Evolutionary conservation across 2,329 filamentous ascomycete genomes (phyloP).

Genomic region (Setomelanomma holmii): DNA sequence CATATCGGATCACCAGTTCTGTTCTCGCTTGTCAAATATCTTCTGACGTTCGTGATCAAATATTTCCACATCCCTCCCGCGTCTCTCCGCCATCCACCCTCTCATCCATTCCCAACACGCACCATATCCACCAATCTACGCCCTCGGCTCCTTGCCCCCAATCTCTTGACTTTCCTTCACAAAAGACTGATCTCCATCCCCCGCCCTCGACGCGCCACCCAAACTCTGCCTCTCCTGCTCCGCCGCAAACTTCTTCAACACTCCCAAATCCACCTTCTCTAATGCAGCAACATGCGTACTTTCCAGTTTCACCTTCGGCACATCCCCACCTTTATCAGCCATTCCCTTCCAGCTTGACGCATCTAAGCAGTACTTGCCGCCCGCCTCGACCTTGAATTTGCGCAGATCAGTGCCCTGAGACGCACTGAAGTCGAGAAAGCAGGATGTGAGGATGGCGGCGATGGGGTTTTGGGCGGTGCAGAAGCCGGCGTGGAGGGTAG

Average conservation of each 20-base stretch:
- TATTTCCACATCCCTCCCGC: too few species aligned
- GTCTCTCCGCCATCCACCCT: not conserved
- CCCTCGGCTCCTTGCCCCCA: constrained; percentile 35
- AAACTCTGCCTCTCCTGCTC: constrained; percentile 36
- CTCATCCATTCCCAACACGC: not conserved
- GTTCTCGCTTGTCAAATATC: too few species aligned
- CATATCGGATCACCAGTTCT: too few species aligned
- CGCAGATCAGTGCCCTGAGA: constrained; percentile 65
- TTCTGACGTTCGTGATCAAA: too few species aligned
- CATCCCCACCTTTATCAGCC: constrained; percentile 19
- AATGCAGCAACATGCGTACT: constrained; percentile 61
- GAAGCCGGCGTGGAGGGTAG: constrained; percentile 22
- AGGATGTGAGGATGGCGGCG: constrained; percentile 63
- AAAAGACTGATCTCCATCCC: constrained; percentile 13
- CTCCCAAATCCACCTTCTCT: constrained; percentile 54
- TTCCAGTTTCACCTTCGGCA: constrained; percentile 56
- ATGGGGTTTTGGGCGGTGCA: constrained; percentile 47
- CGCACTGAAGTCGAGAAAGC: constrained; percentile 67
- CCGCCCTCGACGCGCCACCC: constrained; percentile 13
- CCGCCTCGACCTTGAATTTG: constrained; percentile 59
- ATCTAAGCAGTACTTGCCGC: constrained; percentile 67
- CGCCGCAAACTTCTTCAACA: constrained; percentile 56
- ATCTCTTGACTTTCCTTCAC: constrained; percentile 29
- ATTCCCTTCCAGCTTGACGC: constrained; percentile 62
- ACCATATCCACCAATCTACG: constrained; percentile 18